Conservation (phyloP, 192 early-diverging fungal genomes). For the Gonapodya sp. region DNA sequence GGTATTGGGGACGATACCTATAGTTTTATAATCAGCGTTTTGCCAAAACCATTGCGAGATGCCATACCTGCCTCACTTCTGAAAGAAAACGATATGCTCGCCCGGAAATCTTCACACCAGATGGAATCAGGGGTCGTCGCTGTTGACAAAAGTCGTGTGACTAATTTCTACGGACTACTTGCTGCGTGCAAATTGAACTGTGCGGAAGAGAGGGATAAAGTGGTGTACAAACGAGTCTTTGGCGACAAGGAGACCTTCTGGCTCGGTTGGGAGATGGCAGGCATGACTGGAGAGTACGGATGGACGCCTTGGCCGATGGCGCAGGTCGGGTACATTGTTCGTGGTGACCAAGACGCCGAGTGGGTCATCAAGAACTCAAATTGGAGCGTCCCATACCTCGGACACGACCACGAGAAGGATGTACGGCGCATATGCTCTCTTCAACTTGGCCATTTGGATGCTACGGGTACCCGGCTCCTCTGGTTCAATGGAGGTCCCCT, state of each 20-base stretch:
- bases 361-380: not conserved
- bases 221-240: slow-evolving; percentile 33
- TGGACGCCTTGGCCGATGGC: not conserved
- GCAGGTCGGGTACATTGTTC: not conserved
- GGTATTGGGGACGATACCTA: not conserved
- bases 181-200: not conserved
- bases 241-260: slow-evolving; percentile 68
- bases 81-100: not conserved
- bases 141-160: not conserved
- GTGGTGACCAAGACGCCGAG: not conserved
- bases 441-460: not conserved
- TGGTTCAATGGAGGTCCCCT: slow-evolving; percentile 7
- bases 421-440: not conserved
- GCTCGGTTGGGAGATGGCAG: slow-evolving; percentile 47
- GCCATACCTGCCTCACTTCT: not conserved
- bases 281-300: not conserved
- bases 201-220: slow-evolving; percentile 27
- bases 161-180: not conserved
- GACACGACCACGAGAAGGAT: not conserved
- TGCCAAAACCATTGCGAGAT: not conserved
- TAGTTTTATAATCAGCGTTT: not conserved
- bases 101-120: not conserved
- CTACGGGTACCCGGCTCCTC: not conserved
- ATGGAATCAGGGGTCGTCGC: not conserved
- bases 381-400: not conserved